Evolutionary conservation across 2,329 filamentous ascomycete species (phyloP), one percentile per base, ranked within the genome.

Genomic region (Phaeophleospora eucalypticola): DNA sequence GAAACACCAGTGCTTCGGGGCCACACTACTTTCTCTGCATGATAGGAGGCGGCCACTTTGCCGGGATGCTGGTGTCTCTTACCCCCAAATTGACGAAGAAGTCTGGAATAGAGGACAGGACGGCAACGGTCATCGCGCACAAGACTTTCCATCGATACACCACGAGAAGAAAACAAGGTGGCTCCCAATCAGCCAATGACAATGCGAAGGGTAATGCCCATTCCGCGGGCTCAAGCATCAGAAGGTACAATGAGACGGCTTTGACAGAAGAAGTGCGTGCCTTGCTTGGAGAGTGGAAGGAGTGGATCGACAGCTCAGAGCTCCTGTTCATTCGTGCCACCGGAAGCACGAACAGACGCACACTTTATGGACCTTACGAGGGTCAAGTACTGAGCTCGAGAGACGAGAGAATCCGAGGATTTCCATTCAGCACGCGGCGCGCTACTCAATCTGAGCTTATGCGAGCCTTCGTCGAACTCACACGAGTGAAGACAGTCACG

Each of bases 61-160:
- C 93, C 0, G 93, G 87, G 41, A 97, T 97, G 90, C 77, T 97
- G 9, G 87, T 98, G 9, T 89, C 89, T 0, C 77, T 97, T 3
- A 82, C 88, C 0, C 90, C 93, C 0, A 87, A 89, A 52, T 74
- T 86, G 43, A 80, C 81, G 32, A 91, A 87, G 64, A 81, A 81
- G 43, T 72, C 77, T 14, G 86, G 86, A 0, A 76, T 85, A 1
- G 80, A 95, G 63, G 89, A 94, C 56, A 79, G 88, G 43, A 87
- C 95, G 61, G 89, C 91, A 4, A 86, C 85, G 0, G 88, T 97
- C 0, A 77, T 96, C 36, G 91, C 89, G 0, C 91, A 97, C 69
- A 98, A 98, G 73, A 96, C 91, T 0, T 98, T 97, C 67, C 94
- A 98, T 67, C 81, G 93, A 47, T 98, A 98, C 65, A 98, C 94